Evolutionary conservation across 1,284 basidiomycete species (phyloP), one percentile per base, ranked within the genome.

Genomic region (Tremellales sp.): DNA sequence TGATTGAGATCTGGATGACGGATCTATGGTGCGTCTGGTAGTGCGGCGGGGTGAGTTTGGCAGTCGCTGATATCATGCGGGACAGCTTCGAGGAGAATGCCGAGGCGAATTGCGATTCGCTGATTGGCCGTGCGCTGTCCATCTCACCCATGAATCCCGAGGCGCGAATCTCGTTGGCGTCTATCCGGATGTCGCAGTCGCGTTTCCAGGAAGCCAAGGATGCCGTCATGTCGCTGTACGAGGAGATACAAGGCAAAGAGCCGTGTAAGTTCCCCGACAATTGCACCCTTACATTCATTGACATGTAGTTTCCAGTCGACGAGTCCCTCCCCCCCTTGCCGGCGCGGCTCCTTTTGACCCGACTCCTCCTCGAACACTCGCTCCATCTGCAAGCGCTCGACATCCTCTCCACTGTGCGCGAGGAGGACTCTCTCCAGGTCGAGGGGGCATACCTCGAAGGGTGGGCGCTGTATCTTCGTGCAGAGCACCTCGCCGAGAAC

Each of bases 1-100:
- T 94, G 81, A 87, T 94, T 14, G 92, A 95, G 70, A 85, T 95
- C 25, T 97, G 91, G 86, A 91, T 97, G 85, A 88, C 92, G 57
- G 90, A 94, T 75, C 75, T 97, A 38, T 95, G 92, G 92, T 87
- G 61, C 48, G 82, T 75, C 2, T n/a, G 26, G 26, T 14, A 13
- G 25, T 37, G 8, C 12, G 22, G 34, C 16, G n/a, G 24, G 10
- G 1, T 34, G 37, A 16, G 25, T 5, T 5, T 14, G 5, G 18
- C 24, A 13, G 4, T 4, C 22, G 9, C 38, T 44, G 19, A 43
- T 45, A 29, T 3, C 24, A 18, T 9, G 18, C 22, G 14, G 13
- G 37, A 19, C 48, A 93, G 90, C 67, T 84, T 88, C 59, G 87
- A 90, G 61, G 58, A 61, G 21, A 62, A 56, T 1, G 68, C 68